Percentiles rank a stretch among this genome's conserved stretches.
Evolutionary conservation across 164 flowering plant species (phyloP).

Genomic region (Nymphaea colorata): DNA sequence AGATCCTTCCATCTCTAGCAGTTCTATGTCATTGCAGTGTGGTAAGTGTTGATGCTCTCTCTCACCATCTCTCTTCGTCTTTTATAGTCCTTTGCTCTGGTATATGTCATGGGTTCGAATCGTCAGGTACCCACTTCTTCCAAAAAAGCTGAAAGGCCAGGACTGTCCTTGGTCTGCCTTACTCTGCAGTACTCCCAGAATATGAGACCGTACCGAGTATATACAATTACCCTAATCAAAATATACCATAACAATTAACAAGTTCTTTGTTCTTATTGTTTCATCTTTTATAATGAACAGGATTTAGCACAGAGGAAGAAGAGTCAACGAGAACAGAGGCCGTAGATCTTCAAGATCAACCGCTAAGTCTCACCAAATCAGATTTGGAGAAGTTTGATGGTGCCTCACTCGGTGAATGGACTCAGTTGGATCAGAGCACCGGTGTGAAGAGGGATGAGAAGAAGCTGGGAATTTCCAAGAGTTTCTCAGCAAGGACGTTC

Average conservation of each 20-base stretch:
- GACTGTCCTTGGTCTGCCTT: no score
- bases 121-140: no score
- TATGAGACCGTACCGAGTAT: no score
- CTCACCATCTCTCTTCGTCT: no score
- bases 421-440: not conserved
- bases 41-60: not conserved
- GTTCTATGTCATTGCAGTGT: not conserved
- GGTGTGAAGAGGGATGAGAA: constrained; percentile 27
- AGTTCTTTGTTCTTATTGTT: no score
- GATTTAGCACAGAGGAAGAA: not conserved
- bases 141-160: no score
- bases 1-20: constrained; percentile 59
- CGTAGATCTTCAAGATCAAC: not conserved
- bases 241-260: no score
- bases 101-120: no score
- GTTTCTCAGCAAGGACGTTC: constrained; percentile 34
- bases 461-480: constrained; percentile 32
- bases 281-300: no score
- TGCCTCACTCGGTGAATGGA: not conserved
- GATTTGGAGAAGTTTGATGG: not conserved
- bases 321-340: not conserved
- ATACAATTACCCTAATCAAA: no score
- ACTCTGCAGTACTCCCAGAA: no score
- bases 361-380: not conserved
- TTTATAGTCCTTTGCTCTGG: no score